Conservation (phyloP, 257 asterid species). For the Coffea eugenioides region DNA sequence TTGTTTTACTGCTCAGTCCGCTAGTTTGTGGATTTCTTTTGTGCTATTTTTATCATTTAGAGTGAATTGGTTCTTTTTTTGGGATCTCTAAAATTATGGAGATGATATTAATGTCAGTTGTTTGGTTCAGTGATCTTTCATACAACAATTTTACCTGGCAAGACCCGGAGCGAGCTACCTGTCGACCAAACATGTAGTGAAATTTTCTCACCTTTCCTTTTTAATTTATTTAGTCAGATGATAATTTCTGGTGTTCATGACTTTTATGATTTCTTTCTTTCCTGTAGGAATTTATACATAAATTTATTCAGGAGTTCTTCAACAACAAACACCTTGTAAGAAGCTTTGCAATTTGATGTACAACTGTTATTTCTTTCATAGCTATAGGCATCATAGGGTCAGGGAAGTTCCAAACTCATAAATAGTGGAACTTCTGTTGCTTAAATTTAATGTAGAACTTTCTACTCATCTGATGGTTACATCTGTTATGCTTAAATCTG, state of each 20-base stretch:
- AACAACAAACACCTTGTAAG: conserved; percentile 52
- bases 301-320: conserved; percentile 80
- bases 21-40: not conserved
- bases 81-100: not conserved
- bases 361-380: conserved; percentile 12
- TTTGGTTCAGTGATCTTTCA: conserved; percentile 68
- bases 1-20: not conserved
- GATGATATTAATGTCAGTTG: conserved; percentile 22
- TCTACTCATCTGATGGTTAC: conserved; percentile 19
- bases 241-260: conserved; percentile 4
- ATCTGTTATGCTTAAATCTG: conserved; percentile 16
- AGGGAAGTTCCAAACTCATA: not conserved
- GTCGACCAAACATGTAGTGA: conserved; percentile 57
- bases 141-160: conserved; percentile 83
- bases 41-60: not conserved
- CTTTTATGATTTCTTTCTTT: conserved; percentile 7
- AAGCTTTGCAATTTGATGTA: not conserved
- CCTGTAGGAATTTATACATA: conserved; percentile 50
- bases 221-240: conserved; percentile 1
- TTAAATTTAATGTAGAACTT: too few relatives aligned
- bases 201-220: conserved; percentile 17
- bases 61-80: conserved; percentile 6
- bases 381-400: not conserved
- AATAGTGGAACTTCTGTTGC: not conserved
- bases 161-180: conserved; percentile 63